A percentile compares a stretch with the other conserved stretches of the same genome.
These are phyloP conservation scores for Medicago ruthenica DNA, from an alignment of 306 rosid species.

Conservation along the genomic window DNA sequence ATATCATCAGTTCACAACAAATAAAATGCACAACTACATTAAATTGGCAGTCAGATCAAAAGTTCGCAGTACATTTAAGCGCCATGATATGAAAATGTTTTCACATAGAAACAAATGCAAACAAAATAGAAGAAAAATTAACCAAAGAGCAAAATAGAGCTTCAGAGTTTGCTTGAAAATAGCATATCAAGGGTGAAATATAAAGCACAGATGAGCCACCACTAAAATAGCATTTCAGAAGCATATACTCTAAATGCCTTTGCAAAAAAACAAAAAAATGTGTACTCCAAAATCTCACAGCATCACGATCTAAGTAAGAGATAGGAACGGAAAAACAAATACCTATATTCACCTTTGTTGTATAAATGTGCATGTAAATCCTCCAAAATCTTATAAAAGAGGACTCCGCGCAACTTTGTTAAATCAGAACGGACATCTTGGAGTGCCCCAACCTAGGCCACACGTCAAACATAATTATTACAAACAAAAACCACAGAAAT, in stretches of 20 bases:
- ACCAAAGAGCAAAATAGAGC: conserved; percentile 25
- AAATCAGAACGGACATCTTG: conserved; percentile 98
- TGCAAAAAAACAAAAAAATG: background rate
- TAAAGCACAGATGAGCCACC: conserved; percentile 19
- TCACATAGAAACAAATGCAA: conserved; percentile 24
- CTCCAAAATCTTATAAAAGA: conserved; percentile 89
- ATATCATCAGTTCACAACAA: conserved; percentile 29
- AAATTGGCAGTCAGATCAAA: conserved; percentile 32
- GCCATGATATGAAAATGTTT: conserved; percentile 31
- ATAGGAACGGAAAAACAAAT: conserved; percentile 43
- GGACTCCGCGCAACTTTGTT: conserved; percentile 87
- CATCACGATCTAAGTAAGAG: conserved; percentile 3
- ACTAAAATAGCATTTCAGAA: conserved; percentile 34
- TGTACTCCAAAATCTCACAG: conserved; percentile 17
- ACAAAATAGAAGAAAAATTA: conserved; percentile 30
- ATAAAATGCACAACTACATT: conserved; percentile 24
- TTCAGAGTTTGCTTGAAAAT: conserved; percentile 38
- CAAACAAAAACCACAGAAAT: conserved; percentile 10
- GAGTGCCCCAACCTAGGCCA: conserved; percentile 92
- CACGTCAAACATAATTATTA: conserved; percentile 35
- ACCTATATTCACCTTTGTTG: conserved; percentile 98
- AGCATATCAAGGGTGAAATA: conserved; percentile 37
- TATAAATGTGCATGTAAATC: conserved; percentile 94
- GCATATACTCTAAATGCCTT: background rate
- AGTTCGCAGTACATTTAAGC: conserved; percentile 8